These are phyloP conservation scores for Clarireedia hainanense DNA, from an alignment of 2,329 filamentous ascomycete genomes.

Conservation along the genomic window DNA sequence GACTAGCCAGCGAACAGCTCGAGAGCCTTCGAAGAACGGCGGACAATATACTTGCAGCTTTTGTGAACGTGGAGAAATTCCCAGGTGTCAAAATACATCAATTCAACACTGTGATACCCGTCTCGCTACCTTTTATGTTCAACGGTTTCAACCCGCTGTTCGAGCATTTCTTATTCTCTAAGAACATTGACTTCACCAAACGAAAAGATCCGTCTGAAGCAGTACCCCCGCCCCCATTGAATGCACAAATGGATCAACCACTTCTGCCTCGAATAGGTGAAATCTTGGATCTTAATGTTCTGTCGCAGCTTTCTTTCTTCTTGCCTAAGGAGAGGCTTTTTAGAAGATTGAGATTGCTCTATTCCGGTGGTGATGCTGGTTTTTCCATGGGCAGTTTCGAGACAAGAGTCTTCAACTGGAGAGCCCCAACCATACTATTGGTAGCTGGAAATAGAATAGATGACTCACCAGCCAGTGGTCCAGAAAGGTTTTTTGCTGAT, in stretches of 20 bases:
- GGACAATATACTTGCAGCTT: conserved; percentile 57
- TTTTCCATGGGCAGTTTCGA: conserved; percentile 75
- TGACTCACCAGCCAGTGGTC: conserved; percentile 39
- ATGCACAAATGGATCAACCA: conserved; percentile 22
- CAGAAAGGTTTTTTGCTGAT: conserved; percentile 49
- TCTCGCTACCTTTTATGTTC: conserved; percentile 59
- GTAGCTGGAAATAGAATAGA: conserved; percentile 57
- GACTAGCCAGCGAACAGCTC: conserved; percentile 48
- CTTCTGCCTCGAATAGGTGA: conserved; percentile 49
- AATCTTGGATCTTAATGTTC: conserved; percentile 55
- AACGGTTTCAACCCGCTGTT: conserved; percentile 60
- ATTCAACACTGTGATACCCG: conserved; percentile 52
- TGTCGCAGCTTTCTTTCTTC: conserved; percentile 69
- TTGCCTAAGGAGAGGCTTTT: conserved; percentile 58
- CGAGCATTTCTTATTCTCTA: conserved; percentile 69
- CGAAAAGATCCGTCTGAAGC: conserved; percentile 23
- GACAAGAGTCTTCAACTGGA: conserved; percentile 69
- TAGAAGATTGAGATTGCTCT: conserved; percentile 56
- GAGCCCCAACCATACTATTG: conserved; percentile 64
- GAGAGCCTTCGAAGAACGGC: conserved; percentile 53
- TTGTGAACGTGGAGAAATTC: conserved; percentile 55
- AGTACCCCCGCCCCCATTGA: conserved; percentile 10
- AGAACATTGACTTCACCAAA: conserved; percentile 54
- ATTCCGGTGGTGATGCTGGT: conserved; percentile 61
- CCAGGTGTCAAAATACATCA: conserved; percentile 55